phyloP scores from a whole-genome alignment of 2,329 filamentous ascomycete genomes.

The Aspergillus floridensis region DNA sequence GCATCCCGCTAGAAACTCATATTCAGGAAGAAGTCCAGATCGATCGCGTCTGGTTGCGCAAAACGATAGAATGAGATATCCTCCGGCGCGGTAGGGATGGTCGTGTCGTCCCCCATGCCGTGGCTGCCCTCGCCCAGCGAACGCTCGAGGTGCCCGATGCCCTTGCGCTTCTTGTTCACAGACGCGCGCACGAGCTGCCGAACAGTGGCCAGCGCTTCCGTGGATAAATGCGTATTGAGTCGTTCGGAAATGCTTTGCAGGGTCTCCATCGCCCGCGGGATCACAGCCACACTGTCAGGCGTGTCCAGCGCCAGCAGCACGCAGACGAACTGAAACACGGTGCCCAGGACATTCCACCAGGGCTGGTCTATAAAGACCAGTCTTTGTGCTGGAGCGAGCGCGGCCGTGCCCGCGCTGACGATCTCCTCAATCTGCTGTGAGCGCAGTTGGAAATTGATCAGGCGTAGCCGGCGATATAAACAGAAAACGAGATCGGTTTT shows the following conservation, averaged over 20 bases:
- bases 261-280: constrained; percentile 38
- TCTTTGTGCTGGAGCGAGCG: constrained; percentile 37
- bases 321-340: constrained; percentile 45
- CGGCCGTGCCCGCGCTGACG: neutral
- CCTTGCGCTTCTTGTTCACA: constrained; percentile 25
- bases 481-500: constrained; percentile 31
- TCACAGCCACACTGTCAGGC: constrained; percentile 32
- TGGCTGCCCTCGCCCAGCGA: neutral
- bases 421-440: constrained; percentile 21
- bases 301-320: constrained; percentile 43
- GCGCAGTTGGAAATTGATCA: constrained; percentile 27
- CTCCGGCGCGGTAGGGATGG: neutral
- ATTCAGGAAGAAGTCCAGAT: neutral
- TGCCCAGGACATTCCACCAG: constrained; percentile 47
- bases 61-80: neutral
- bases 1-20: neutral
- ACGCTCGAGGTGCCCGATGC: constrained; percentile 20
- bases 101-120: neutral
- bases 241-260: constrained; percentile 19
- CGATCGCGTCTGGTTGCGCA: neutral
- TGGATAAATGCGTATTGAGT: constrained; percentile 31
- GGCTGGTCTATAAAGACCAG: constrained; percentile 36
- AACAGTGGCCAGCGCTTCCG: constrained; percentile 32
- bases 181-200: constrained; percentile 24
- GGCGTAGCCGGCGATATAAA: constrained; percentile 43